These are phyloP conservation scores for Albophoma yamanashiensis DNA, from an alignment of 2,329 filamentous ascomycete genomes.

Conservation along the genomic window DNA sequence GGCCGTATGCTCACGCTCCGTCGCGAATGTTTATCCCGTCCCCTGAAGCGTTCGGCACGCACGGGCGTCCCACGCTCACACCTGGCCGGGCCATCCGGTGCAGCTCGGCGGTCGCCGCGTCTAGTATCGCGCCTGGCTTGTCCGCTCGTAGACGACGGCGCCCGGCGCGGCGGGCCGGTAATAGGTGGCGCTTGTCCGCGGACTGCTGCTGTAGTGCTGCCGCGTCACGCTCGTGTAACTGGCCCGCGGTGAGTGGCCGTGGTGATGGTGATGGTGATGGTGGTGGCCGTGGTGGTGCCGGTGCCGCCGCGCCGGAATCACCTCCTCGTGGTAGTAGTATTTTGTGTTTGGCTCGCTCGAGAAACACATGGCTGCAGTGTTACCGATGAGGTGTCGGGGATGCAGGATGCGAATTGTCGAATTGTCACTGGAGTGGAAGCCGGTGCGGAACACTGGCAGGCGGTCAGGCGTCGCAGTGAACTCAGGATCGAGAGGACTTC, in stretches of 20 bases:
- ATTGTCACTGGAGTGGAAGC: background rate
- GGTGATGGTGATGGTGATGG: constrained; percentile 20
- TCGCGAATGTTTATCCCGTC: background rate
- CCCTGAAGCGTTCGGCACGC: background rate
- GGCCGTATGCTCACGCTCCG: background rate
- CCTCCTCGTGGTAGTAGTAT: constrained; percentile 47
- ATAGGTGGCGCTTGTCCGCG: constrained; percentile 26
- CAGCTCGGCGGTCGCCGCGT: background rate
- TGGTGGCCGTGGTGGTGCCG: constrained; percentile 21
- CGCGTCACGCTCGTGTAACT: constrained; percentile 31
- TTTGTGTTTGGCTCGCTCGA: constrained; percentile 28
- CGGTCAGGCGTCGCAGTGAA: too few species aligned
- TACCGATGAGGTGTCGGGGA: background rate
- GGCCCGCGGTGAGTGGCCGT: constrained; percentile 25
- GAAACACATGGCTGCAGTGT: constrained; percentile 36
- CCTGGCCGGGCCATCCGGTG: background rate
- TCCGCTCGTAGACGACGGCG: constrained; percentile 29
- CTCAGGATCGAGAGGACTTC: background rate
- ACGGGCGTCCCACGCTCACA: background rate
- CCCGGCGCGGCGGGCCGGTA: constrained; percentile 8
- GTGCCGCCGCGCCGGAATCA: constrained; percentile 32
- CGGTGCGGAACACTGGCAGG: background rate
- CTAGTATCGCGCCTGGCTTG: constrained; percentile 21
- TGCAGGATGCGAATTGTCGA: background rate
- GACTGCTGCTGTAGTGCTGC: constrained; percentile 26